Conservation (phyloP, 441 rosid genomes). For the Cnidoscolus chayamansa region DNA sequence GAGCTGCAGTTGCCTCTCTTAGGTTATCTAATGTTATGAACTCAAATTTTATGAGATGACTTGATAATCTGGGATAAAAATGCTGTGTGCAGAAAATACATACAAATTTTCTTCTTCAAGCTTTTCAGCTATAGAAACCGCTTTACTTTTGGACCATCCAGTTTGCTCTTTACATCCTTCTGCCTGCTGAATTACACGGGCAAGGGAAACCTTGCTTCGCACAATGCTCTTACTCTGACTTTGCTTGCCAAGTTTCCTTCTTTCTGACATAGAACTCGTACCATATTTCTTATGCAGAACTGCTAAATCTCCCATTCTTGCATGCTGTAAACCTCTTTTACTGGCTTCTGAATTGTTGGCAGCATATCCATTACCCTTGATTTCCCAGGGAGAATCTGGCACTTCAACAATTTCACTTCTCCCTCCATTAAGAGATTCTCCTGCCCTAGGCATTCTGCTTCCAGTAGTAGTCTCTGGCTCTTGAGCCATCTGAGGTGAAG, state of each 20-base stretch:
- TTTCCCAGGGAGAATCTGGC: slow-evolving; percentile 45
- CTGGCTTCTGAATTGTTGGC: slow-evolving; percentile 32
- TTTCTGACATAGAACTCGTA: slow-evolving; percentile 38
- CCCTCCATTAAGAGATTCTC: slow-evolving; percentile 37
- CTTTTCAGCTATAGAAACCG: slow-evolving; percentile 94
- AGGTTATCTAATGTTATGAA: background rate
- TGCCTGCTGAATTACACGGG: slow-evolving; percentile 89
- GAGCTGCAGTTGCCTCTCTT: slow-evolving; percentile 4
- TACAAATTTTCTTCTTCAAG: slow-evolving; percentile 99
- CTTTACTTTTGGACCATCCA: slow-evolving; percentile 82
- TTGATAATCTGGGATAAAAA: slow-evolving; percentile 2
- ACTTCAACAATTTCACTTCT: slow-evolving; percentile 88
- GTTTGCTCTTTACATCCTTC: slow-evolving; percentile 70
- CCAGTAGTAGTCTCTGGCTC: slow-evolving; percentile 24
- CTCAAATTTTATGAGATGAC: background rate
- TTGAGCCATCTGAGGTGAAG: slow-evolving; percentile 32
- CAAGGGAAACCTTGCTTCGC: slow-evolving; percentile 85
- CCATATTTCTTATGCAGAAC: slow-evolving; percentile 32
- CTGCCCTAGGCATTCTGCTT: slow-evolving; percentile 32
- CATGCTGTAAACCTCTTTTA: slow-evolving; percentile 32
- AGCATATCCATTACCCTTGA: slow-evolving; percentile 25
- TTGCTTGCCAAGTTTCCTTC: slow-evolving; percentile 53
- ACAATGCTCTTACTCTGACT: slow-evolving; percentile 80
- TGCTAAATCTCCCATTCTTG: slow-evolving; percentile 28
- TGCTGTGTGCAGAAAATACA: slow-evolving; percentile 26